Conservation (phyloP, 805 yeast species). For the Teunomyces aglyptinius region DNA sequence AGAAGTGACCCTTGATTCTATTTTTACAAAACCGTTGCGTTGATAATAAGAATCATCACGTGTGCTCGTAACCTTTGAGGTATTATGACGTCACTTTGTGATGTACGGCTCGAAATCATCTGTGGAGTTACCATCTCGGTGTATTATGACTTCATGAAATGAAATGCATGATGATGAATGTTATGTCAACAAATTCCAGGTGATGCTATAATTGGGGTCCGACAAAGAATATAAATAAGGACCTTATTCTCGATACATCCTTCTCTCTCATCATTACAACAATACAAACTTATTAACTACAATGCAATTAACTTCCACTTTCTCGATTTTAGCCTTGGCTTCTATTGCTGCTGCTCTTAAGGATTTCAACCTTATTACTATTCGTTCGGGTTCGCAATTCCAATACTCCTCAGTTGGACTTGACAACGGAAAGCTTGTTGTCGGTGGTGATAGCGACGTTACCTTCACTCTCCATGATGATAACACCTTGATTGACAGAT, state of each 20-base stretch:
- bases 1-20: neutral
- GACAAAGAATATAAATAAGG: neutral
- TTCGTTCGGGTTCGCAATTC: slow-evolving; percentile 25
- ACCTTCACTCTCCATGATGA: slow-evolving; percentile 23
- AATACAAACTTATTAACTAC: neutral
- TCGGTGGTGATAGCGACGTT: slow-evolving; percentile 12
- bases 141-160: neutral
- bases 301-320: slow-evolving; percentile 14
- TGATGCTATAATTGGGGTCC: neutral
- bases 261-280: slow-evolving; percentile 6
- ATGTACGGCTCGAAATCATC: neutral
- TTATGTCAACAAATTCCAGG: neutral
- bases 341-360: slow-evolving; percentile 22
- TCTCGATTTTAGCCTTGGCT: slow-evolving; percentile 19
- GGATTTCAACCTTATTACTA: slow-evolving; percentile 17
- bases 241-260: neutral
- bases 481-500: slow-evolving; percentile 18
- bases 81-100: neutral
- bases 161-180: no score
- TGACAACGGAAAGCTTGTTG: slow-evolving; percentile 7
- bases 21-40: neutral
- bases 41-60: neutral
- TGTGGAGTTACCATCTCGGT: neutral
- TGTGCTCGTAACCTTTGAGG: neutral
- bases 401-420: slow-evolving; percentile 16